These are phyloP conservation scores for Umbelopsis sp. DNA, from an alignment of 192 early-diverging fungal species.

Conservation along the genomic window DNA sequence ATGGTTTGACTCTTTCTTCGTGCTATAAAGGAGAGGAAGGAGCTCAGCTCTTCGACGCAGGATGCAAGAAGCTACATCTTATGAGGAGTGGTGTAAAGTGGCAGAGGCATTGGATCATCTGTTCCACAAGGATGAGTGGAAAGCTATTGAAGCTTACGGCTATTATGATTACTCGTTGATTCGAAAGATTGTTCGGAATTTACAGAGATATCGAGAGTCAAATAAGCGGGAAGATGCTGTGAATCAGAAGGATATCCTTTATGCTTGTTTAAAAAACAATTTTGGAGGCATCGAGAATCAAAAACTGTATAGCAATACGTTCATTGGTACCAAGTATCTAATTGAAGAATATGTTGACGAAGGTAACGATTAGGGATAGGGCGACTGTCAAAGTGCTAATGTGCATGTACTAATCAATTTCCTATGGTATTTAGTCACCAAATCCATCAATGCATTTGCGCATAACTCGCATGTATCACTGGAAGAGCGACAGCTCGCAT, in stretches of 20 bases:
- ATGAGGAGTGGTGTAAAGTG: conserved; percentile 64
- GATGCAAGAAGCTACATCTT: conserved; percentile 56
- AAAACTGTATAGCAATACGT: conserved; percentile 71
- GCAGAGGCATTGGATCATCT: conserved; percentile 64
- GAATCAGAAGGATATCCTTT: conserved; percentile 53
- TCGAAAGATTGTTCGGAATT: conserved; percentile 56
- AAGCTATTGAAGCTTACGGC: conserved; percentile 54
- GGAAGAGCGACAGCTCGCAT: conserved; percentile 65
- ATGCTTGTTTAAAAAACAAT: conserved; percentile 71
- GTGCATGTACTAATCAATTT: background rate
- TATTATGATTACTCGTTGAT: conserved; percentile 70
- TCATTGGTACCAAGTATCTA: conserved; percentile 72
- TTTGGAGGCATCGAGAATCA: conserved; percentile 78
- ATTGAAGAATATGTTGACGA: conserved; percentile 73
- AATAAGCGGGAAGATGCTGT: conserved; percentile 40
- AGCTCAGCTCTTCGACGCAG: conserved; percentile 47
- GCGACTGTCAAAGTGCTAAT: background rate
- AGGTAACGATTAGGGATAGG: conserved; percentile 34
- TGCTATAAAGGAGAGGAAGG: conserved; percentile 54
- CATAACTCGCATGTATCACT: conserved; percentile 37
- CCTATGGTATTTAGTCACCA: conserved; percentile 41
- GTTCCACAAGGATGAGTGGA: conserved; percentile 76
- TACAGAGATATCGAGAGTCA: conserved; percentile 38
- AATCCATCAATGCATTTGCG: conserved; percentile 44
- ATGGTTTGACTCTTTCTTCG: background rate